Evolutionary conservation across 495 filamentous ascomycete genomes (phyloP).

Genomic region (Niebla homalea): DNA sequence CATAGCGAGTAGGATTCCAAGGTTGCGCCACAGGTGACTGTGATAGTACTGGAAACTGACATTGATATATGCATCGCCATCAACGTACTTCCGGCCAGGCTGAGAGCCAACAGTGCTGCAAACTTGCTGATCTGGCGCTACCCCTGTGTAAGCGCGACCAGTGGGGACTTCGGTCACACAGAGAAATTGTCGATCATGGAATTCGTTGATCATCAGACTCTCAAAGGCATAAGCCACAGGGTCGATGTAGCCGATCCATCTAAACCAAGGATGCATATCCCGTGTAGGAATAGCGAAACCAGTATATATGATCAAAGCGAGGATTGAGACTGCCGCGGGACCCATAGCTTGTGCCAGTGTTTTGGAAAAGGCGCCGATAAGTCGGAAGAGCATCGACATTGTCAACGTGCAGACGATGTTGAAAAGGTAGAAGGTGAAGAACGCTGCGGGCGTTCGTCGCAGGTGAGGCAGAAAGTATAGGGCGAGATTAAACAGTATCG

Average conservation of each 20-base stretch:
- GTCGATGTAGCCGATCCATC: conserved; percentile 80
- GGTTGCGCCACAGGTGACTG: conserved; percentile 62
- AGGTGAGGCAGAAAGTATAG: conserved; percentile 84
- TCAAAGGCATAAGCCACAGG: conserved; percentile 83
- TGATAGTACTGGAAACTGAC: conserved; percentile 46
- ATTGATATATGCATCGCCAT: conserved; percentile 59
- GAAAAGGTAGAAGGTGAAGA: conserved; percentile 70
- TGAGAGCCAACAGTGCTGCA: conserved; percentile 52
- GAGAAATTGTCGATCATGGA: conserved; percentile 46
- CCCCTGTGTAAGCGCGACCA: conserved; percentile 35
- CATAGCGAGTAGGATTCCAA: conserved; percentile 69
- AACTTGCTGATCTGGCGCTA: conserved; percentile 29
- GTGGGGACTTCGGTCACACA: conserved; percentile 52
- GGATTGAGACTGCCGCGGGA: conserved; percentile 67
- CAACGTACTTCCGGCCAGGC: conserved; percentile 39
- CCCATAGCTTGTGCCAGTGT: conserved; percentile 76
- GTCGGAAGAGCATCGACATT: conserved; percentile 75
- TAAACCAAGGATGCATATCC: conserved; percentile 71
- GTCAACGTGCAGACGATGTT: conserved; percentile 50
- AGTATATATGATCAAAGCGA: conserved; percentile 75
- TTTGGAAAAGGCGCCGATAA: conserved; percentile 65
- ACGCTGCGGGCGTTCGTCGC: conserved; percentile 61
- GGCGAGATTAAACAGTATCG: conserved; percentile 50
- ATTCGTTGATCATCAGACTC: conserved; percentile 83
- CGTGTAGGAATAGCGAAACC: conserved; percentile 71